Base-by-base conservation (phyloP, 495 filamentous ascomycete genomes). In the Symbiotaphrina buchneri region DNA sequence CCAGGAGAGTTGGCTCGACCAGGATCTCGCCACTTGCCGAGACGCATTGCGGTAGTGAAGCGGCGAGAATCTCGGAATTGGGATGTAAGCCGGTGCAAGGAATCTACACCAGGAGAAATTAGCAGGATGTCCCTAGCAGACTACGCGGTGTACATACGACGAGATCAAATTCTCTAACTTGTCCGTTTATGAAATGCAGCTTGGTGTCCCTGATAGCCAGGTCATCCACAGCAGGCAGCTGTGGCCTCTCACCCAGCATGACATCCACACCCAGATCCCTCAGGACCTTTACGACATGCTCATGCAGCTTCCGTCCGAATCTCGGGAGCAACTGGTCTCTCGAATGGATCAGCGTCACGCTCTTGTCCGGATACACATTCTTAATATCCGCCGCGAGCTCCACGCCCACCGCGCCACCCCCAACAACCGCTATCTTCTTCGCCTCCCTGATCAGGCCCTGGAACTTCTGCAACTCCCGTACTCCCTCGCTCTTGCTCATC, bases 331-430 rank as follows among this genome's bases (percentile, higher is more conserved):
- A 42, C 1, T 51, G 43, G 3, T 45, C 40, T 14, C 68, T 46
- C 4, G 66, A 72, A 39, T 73, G 67, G 3, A 74, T 51, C 14
- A 74, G 47, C 0, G 52, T 54, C 15, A 73, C 58, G 3, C 56
- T 46, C 47, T 72, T 72, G 0, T 65, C 59, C 0, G 61, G 63
- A 34, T 64, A 69, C 13, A 50, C 48, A 13, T 54, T 56, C 47
- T 71, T 71, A 26, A 68, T 47, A 39, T 74, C 69, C 3, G 59
- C 55, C 0, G 66, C 65, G 42, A 71, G 47, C 45, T 74, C 61
- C 0, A 73, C 56, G 1, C 68, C 68, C 0, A 68, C 65, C 3
- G 68, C 63, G 1, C 69, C 69, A 1, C 63, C 69, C 2, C 69
- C 69, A 1, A 70, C 56, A 13, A 74, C 54, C 4, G 63, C 48